Evolutionary conservation across 2,329 filamentous ascomycete species (phyloP).

Genomic region (Aureobasidium subglaciale): DNA sequence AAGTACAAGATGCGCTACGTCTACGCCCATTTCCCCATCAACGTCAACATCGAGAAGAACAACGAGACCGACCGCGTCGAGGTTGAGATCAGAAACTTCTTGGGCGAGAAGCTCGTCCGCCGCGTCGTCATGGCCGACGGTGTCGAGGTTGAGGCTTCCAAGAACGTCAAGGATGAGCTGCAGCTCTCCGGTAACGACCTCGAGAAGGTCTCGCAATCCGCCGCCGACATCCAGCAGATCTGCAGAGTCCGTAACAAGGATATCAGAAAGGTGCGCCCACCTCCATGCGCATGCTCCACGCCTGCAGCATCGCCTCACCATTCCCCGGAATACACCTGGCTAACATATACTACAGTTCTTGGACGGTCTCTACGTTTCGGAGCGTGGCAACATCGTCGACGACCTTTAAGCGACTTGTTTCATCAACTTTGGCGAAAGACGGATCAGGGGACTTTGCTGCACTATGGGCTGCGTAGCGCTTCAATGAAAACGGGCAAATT

Average conservation of each 20-base stretch:
- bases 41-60: constrained; percentile 99
- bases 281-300: constrained; percentile 39
- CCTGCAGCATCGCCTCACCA: neutral
- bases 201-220: constrained; percentile 94
- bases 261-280: constrained; percentile 72
- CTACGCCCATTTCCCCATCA: constrained; percentile 99
- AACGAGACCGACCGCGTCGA: constrained; percentile 77
- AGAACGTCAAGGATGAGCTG: constrained; percentile 96
- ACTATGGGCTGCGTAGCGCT: constrained; percentile 15
- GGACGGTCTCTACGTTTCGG: constrained; percentile 99
- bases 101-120: constrained; percentile 99
- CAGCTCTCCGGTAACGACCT: constrained; percentile 88
- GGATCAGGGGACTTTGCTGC: constrained; percentile 15
- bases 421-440: constrained; percentile 15
- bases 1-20: constrained; percentile 99
- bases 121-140: constrained; percentile 80
- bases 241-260: constrained; percentile 99
- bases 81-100: constrained; percentile 99
- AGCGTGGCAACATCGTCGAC: constrained; percentile 90
- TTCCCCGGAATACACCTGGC: neutral
- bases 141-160: constrained; percentile 83
- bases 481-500: constrained; percentile 16
- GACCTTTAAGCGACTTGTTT: constrained; percentile 31
- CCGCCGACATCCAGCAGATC: constrained; percentile 98
- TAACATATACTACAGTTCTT: constrained; percentile 58